Evolutionary conservation across 2,329 filamentous ascomycete species (phyloP).

Genomic region (Fusarium virguliforme): DNA sequence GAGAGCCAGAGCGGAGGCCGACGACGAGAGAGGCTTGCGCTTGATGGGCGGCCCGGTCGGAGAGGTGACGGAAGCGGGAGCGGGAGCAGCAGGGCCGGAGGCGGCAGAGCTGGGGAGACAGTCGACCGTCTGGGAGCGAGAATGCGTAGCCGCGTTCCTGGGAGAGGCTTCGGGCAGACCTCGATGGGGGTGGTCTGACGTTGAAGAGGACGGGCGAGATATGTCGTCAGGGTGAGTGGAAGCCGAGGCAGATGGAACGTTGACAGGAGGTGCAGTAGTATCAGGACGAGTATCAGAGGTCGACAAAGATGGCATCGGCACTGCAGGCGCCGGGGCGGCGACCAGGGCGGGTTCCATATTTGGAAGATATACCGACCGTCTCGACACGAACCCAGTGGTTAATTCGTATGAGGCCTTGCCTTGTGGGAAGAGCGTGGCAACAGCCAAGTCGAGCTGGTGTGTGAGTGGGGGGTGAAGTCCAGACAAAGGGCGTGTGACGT

Average conservation of each 20-base stretch:
- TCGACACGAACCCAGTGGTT: constrained; percentile 38
- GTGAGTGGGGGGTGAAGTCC: constrained; percentile 33
- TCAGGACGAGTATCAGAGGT: constrained; percentile 50
- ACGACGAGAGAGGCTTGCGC: constrained; percentile 73
- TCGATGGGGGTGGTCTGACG: constrained; percentile 39
- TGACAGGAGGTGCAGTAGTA: constrained; percentile 45
- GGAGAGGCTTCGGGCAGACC: constrained; percentile 33
- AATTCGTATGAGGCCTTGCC: constrained; percentile 34
- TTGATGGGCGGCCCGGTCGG: constrained; percentile 62
- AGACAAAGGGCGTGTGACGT: constrained; percentile 35
- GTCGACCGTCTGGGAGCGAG: constrained; percentile 50
- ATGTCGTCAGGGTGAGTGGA: constrained; percentile 39
- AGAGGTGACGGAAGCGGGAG: constrained; percentile 37
- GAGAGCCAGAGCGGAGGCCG: constrained; percentile 53
- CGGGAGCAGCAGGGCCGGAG: constrained; percentile 33
- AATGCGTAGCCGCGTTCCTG: constrained; percentile 41
- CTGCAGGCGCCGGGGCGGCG: constrained; percentile 43
- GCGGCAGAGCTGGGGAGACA: constrained; percentile 35
- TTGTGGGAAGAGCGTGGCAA: constrained; percentile 16
- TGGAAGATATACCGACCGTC: constrained; percentile 44
- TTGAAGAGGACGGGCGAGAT: constrained; percentile 42
- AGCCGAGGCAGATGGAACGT: constrained; percentile 39
- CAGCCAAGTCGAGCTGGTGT: constrained; percentile 36
- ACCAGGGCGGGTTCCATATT: constrained; percentile 50
- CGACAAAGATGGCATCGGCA: constrained; percentile 42